Base-by-base conservation (phyloP, 2,329 filamentous ascomycete genomes). In the Cadophora malorum region DNA sequence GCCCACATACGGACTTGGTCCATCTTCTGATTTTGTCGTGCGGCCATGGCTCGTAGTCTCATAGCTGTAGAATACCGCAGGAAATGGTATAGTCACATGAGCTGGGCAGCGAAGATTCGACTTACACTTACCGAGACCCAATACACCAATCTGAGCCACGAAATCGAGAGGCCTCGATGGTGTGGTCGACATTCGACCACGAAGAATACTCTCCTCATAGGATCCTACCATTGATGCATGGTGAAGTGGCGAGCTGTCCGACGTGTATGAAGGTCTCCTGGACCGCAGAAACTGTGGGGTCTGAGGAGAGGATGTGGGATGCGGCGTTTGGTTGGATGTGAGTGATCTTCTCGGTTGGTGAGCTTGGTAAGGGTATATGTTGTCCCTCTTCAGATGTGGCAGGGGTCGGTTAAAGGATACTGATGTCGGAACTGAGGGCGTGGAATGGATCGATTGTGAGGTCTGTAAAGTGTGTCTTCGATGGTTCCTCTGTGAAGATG, bases 201-300 rank as follows among this genome's bases (percentile, higher is more conserved):
- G 89, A 1, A 99, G 83, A 69, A 99, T 97, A 33, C 94, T 97
- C 80, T 99, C 96, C 79, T 99, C 96, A 74, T 97, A 99, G 1
- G 95, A 97, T 1, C 96, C 96, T 1, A 98, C 95, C 91, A 99
- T 96, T 3, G 94, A 94, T 9, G 95, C 94, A 79, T 96, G 93
- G 66, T 95, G 92, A 33, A 96, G 82, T 4, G 93, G 90, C 2
- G 93, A 93, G 2, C 84, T 81, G 56, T 97, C 94, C 0, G 90
- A 89, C 19, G 87, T 85, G 56, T 92, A 83, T 0, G 94, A 97
- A 0, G 90, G 89, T 9, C 87, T 83, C 53, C 93, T 85, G 2
- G 88, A 82, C 3, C 85, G 83, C 9, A 85, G 75, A 55, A 84
- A 79, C 0, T 80, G 80, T 1, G 86, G 83, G 5, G 84, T 84